Evolutionary conservation across 2,329 filamentous ascomycete genomes (phyloP).

Genomic region (Albophoma yamanashiensis): DNA sequence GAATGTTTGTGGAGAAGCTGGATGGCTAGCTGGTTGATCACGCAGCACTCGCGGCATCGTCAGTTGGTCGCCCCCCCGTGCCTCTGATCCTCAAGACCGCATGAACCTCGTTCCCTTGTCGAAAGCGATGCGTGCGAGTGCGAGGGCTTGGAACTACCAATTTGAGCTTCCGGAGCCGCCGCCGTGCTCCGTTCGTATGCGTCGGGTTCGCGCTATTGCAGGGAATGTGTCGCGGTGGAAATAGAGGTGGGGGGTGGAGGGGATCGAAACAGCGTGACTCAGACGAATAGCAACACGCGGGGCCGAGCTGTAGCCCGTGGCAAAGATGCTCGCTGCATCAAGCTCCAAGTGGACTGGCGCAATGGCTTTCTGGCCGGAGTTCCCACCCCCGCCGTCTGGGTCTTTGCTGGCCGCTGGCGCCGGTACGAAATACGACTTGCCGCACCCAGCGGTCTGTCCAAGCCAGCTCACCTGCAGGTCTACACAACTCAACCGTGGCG

Average conservation of each 20-base stretch:
- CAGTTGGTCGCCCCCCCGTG: not conserved
- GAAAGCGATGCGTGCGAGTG: not conserved
- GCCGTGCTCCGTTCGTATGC: not conserved
- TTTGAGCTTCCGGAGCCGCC: not conserved
- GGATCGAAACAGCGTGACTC: too few relatives aligned
- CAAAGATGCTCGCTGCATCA: too few relatives aligned
- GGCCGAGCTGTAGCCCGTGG: too few relatives aligned
- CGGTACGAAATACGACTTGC: constrained; percentile 2
- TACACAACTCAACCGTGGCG: not conserved
- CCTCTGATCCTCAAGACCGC: too few relatives aligned
- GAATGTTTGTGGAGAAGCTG: not conserved
- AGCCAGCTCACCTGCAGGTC: not conserved
- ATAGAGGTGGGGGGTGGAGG: too few relatives aligned
- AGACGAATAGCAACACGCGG: too few relatives aligned
- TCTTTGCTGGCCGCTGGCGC: not conserved
- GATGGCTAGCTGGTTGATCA: too few relatives aligned
- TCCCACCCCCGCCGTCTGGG: too few relatives aligned
- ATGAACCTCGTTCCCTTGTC: not conserved
- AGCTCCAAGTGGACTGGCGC: too few relatives aligned
- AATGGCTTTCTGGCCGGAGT: too few relatives aligned
- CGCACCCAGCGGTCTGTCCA: not conserved
- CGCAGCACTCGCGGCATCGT: not conserved
- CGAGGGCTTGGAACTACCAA: not conserved
- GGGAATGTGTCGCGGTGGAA: not conserved
- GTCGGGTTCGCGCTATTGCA: not conserved